Evolutionary conservation across 768 basidiomycete species (phyloP).

Genomic region (Amyloporia xantha): DNA sequence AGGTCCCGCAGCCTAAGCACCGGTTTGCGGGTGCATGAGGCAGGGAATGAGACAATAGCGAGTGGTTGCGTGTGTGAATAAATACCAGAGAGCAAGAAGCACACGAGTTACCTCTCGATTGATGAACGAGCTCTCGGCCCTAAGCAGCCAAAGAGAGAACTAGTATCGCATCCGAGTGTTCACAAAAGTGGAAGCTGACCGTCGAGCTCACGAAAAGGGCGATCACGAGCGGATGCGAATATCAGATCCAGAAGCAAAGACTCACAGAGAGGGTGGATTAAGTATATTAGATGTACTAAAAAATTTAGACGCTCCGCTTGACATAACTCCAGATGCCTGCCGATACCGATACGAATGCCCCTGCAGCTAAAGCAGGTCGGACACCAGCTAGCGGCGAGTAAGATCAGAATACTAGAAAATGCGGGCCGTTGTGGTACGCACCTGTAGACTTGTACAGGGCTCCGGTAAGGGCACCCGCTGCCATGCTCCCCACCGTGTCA

Average conservation of each 20-base stretch:
- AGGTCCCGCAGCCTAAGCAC: neutral
- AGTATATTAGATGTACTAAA: conserved; percentile 44
- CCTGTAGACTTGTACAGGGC: conserved; percentile 92
- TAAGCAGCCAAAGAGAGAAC: neutral
- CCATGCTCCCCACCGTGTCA: conserved; percentile 87
- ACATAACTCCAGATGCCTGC: conserved; percentile 94
- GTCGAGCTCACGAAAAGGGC: neutral
- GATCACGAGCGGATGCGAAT: conserved; percentile 7
- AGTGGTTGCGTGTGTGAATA: neutral
- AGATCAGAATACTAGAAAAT: conserved; percentile 14
- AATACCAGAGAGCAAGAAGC: conserved; percentile 1
- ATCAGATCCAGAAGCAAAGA: conserved; percentile 11
- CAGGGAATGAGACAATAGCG: conserved; percentile 1
- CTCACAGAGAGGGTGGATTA: conserved; percentile 22
- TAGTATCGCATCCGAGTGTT: neutral
- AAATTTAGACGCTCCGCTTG: conserved; percentile 69
- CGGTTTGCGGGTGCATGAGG: neutral
- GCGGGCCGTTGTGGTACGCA: conserved; percentile 41
- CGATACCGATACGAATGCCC: conserved; percentile 80
- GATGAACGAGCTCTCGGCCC: conserved; percentile 1
- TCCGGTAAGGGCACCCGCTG: conserved; percentile 86
- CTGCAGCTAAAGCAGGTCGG: conserved; percentile 82
- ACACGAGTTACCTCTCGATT: neutral
- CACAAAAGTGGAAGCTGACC: neutral
- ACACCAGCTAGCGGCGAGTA: conserved; percentile 66